Percentiles rank a stretch among this genome's conserved stretches.
phyloP scores from a whole-genome alignment of 73 alveolate species.

The Tetrahymena elliotti region DNA sequence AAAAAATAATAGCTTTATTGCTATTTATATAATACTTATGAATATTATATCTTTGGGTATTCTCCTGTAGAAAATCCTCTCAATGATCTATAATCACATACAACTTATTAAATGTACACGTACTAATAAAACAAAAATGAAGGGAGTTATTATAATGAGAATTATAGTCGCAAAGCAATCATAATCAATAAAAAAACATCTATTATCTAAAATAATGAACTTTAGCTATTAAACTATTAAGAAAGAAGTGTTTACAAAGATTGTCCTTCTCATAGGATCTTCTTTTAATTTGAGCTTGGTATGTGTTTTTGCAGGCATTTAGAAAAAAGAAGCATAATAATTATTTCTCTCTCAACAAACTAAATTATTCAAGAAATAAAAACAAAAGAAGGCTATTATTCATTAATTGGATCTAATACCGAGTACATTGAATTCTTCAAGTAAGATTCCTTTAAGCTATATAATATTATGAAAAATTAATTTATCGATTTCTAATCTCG shows the following conservation, averaged over 20 bases:
- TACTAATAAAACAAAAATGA: not conserved
- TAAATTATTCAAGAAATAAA: not conserved
- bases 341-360: not conserved
- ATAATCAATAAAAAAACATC: not conserved
- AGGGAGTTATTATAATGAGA: not conserved
- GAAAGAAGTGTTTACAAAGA: not conserved
- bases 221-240: not conserved
- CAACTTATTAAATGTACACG: not conserved
- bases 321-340: too few species aligned
- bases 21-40: not conserved
- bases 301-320: not conserved
- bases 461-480: too few species aligned
- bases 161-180: not conserved
- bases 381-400: not conserved
- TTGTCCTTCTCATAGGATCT: not conserved
- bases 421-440: too few species aligned
- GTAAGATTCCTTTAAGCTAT: not conserved
- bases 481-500: not conserved
- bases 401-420: not conserved
- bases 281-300: not conserved
- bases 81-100: not conserved
- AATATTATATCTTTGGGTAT: not conserved
- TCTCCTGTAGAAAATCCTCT: not conserved
- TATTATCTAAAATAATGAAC: not conserved
- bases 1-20: not conserved